A percentile compares a stretch with the other conserved stretches of the same genome.
Conservation (phyloP, 805 yeast genomes). For the Candida gorgasii region DNA sequence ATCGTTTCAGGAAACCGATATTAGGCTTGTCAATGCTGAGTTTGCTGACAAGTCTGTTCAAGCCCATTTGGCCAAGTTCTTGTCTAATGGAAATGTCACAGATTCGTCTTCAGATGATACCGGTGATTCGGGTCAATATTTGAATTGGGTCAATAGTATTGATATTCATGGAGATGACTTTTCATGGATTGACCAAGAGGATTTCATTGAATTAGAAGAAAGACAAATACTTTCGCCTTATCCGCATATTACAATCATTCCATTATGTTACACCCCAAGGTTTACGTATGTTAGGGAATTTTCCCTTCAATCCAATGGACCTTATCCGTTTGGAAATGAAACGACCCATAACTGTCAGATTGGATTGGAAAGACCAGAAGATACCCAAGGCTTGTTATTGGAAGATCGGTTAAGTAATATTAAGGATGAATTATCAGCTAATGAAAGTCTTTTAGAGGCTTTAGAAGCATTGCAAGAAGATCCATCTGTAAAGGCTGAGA, state of each 20-base stretch:
- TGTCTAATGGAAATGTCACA: slow-evolving; percentile 6
- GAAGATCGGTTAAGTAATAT: slow-evolving; percentile 18
- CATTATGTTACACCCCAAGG: slow-evolving; percentile 55
- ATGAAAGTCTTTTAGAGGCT: slow-evolving; percentile 22
- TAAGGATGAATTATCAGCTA: slow-evolving; percentile 28
- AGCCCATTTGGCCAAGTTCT: slow-evolving; percentile 18
- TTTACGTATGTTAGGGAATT: slow-evolving; percentile 62
- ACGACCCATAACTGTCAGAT: slow-evolving; percentile 66
- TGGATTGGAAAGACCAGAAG: slow-evolving; percentile 54
- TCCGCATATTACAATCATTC: slow-evolving; percentile 47
- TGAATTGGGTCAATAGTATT: slow-evolving; percentile 25
- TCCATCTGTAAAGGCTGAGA: slow-evolving; percentile 7
- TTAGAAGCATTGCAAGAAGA: slow-evolving; percentile 17
- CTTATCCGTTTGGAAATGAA: slow-evolving; percentile 62
- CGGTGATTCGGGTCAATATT: slow-evolving; percentile 11
- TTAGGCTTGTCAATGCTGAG: slow-evolving; percentile 63
- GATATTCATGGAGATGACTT: slow-evolving; percentile 30
- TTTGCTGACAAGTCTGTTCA: slow-evolving; percentile 55
- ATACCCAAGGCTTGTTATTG: slow-evolving; percentile 51
- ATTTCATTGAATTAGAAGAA: slow-evolving; percentile 69
- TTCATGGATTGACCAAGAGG: slow-evolving; percentile 75
- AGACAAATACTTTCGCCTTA: slow-evolving; percentile 39
- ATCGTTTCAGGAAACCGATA: slow-evolving; percentile 66
- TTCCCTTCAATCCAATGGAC: slow-evolving; percentile 42
- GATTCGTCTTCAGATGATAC: slow-evolving; percentile 17